Conservation (phyloP, 2,329 filamentous ascomycete species). For the Colletotrichum tofieldiae region DNA sequence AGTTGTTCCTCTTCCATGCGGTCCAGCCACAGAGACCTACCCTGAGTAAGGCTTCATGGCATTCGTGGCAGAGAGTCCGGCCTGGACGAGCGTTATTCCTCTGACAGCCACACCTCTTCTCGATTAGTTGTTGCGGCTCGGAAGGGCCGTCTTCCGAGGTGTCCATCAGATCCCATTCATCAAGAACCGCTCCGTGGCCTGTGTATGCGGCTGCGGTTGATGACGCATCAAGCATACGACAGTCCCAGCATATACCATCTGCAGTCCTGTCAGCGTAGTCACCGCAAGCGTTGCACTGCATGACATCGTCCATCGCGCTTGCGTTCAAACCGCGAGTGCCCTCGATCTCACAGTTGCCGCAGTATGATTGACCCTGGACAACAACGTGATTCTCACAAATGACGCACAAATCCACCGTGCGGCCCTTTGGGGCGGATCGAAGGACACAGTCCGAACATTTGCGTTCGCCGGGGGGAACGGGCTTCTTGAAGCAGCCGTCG, state of each 20-base stretch:
- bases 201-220: not conserved
- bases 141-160: not conserved
- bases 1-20: not conserved
- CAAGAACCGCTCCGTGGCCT: not conserved
- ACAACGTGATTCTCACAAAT: constrained; percentile 8
- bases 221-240: not conserved
- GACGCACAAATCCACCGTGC: not conserved
- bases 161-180: no score
- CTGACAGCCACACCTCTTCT: not conserved
- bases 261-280: not conserved
- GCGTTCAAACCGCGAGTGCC: not conserved
- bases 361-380: not conserved
- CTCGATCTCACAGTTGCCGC: not conserved
- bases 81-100: not conserved
- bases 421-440: not conserved
- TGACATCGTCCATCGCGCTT: not conserved
- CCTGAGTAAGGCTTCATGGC: not conserved
- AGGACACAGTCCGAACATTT: not conserved
- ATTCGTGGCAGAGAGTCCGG: not conserved
- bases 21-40: not conserved
- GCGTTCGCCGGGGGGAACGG: not conserved
- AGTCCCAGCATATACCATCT: not conserved
- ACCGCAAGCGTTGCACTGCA: not conserved
- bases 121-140: not conserved
- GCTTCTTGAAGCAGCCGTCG: not conserved